Conservation (phyloP, 2,329 filamentous ascomycete species). For the Coccinonectria pachysandricola region DNA sequence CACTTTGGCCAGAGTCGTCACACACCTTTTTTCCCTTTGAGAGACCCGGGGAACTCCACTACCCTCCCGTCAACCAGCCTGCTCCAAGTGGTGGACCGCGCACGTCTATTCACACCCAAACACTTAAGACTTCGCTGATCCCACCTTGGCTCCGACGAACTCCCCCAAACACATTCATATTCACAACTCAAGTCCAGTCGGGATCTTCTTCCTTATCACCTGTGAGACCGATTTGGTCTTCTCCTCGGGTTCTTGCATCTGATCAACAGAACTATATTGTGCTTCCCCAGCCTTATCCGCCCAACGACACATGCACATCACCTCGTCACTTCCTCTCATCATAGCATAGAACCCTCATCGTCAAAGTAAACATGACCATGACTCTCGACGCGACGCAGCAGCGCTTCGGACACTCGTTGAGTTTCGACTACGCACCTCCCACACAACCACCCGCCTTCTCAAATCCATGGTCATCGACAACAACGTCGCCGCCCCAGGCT, state of each 20-base stretch:
- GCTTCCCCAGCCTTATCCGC: slow-evolving; percentile 10
- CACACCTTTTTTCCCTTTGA: slow-evolving; percentile 27
- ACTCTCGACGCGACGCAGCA: slow-evolving; percentile 83
- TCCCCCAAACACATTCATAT: slow-evolving; percentile 23
- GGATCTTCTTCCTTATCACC: slow-evolving; percentile 30
- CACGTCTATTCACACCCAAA: slow-evolving; percentile 30
- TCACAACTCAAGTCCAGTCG: slow-evolving; percentile 21
- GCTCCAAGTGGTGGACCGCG: slow-evolving; percentile 28
- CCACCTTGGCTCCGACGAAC: slow-evolving; percentile 29
- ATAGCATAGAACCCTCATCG: slow-evolving; percentile 10
- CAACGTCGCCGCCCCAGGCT: slow-evolving; percentile 33
- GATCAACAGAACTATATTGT: slow-evolving; percentile 40
- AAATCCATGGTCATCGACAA: slow-evolving; percentile 72
- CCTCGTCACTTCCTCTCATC: slow-evolving; percentile 7
- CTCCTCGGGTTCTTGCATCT: slow-evolving; percentile 38
- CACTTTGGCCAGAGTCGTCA: slow-evolving; percentile 43
- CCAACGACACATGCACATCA: slow-evolving; percentile 17
- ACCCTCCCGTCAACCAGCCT: slow-evolving; percentile 28
- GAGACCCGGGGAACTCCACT: slow-evolving; percentile 27
- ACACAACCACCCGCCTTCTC: slow-evolving; percentile 63
- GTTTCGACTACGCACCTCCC: slow-evolving; percentile 60
- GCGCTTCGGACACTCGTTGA: slow-evolving; percentile 62
- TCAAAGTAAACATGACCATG: slow-evolving; percentile 69
- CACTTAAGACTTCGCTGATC: slow-evolving; percentile 54
- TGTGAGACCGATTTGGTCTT: slow-evolving; percentile 35